Conservation (phyloP, 768 basidiomycete genomes). For the Dacryopinax primogenitus region DNA sequence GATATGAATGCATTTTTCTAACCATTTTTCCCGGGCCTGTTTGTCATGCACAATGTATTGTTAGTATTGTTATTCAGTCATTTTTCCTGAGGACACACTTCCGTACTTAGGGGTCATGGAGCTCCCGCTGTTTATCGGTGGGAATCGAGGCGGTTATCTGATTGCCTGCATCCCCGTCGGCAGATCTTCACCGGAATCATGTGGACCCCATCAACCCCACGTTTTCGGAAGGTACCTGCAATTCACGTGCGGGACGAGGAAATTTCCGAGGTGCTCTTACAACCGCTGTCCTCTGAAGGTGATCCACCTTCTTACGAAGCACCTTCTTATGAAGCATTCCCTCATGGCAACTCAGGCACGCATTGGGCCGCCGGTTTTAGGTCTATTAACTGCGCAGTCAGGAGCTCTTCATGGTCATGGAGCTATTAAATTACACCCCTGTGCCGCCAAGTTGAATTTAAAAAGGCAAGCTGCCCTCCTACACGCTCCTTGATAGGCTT, state of each 20-base stretch:
- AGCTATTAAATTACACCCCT: background rate
- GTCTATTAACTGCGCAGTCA: background rate
- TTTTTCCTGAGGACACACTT: background rate
- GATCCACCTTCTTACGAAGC: background rate
- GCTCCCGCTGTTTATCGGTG: background rate
- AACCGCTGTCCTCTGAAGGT: background rate
- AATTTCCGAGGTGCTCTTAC: background rate
- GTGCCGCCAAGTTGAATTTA: background rate
- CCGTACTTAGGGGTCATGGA: background rate
- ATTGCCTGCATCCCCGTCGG: background rate
- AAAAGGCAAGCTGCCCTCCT: no score
- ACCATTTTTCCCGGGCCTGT: conserved; percentile 11
- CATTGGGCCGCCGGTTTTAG: background rate
- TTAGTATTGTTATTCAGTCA: background rate
- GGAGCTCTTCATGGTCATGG: background rate
- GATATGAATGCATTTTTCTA: conserved; percentile 69
- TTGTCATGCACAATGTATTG: background rate
- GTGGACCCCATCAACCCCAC: conserved; percentile 5
- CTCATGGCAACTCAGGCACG: background rate
- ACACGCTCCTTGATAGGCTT: no score
- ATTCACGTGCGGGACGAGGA: background rate
- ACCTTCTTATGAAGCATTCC: background rate
- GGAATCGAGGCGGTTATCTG: background rate
- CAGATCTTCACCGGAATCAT: conserved; percentile 3
- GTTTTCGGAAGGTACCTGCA: conserved; percentile 2